Base-by-base conservation (phyloP, 2,329 filamentous ascomycete species). In the Hypomyces rosellus region DNA sequence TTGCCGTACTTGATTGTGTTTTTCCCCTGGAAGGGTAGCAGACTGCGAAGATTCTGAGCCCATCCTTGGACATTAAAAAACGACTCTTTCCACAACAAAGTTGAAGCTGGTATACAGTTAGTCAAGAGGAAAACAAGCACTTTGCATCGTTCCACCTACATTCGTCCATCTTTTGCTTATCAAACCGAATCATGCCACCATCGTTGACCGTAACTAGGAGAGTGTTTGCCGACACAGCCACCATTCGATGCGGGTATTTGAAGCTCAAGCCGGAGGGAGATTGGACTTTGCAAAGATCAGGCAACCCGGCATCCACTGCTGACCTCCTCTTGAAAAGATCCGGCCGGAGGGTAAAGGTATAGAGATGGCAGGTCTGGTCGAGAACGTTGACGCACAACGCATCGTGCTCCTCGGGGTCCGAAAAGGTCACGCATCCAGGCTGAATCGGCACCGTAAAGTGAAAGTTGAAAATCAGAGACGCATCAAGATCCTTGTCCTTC, bases 181-280 rank as follows among this genome's bases (percentile, higher is more conserved):
- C 84, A 55, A 97, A 73, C 34, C 80, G 80, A 55, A 92, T 74
- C 56, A 93, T 75, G 42, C 84, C 82, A 22, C 89, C 89, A 69
- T 93, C 87, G 54, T 88, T 84, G 55, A 96, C 80, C 0, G 90
- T 86, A 18, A 95, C 78, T 43, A 96, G 77, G 43, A 99, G 69
- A 60, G 89, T 85, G 54, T 88, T 76, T 14, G 84, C 79, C 57
- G 75, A 86, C 52, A 86, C 79, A 15, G 90, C 89, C 57, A 88
- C 76, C 59, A 99, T 75, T 53, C 90, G 81, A 66, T 96, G 92
- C 5, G 91, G 85, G 56, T 83, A 77, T 65, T 89, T 88, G 66
- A 89, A 88, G 48, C 78, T 77, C 63, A 96, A 79, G 2, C 86
- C 81, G n/a, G 84, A 79, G 6, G 89, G 85, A 38, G 80, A 69